Percentiles rank a stretch among this genome's conserved stretches.
These are phyloP conservation scores for Psilocybe mexicana DNA, from an alignment of 1,284 basidiomycete genomes.

Conservation along the genomic window DNA sequence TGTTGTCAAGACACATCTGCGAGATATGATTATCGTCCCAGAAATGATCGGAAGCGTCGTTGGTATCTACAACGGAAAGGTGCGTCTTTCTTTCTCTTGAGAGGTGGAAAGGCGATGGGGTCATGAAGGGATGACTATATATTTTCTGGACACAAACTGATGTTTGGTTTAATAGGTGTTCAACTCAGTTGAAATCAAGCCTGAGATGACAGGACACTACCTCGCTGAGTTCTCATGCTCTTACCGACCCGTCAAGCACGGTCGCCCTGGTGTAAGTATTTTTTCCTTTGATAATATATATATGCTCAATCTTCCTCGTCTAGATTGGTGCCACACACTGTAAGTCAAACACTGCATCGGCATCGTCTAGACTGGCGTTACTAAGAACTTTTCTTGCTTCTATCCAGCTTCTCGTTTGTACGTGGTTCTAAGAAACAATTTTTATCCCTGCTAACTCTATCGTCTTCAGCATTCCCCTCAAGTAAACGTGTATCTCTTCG, in stretches of 20 bases:
- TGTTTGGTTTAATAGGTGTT: slow-evolving; percentile 62
- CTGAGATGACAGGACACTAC: slow-evolving; percentile 99
- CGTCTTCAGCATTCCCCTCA: slow-evolving; percentile 67
- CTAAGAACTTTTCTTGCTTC: slow-evolving; percentile 6
- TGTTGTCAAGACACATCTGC: slow-evolving; percentile 98
- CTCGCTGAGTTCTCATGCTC: slow-evolving; percentile 94
- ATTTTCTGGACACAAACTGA: neutral
- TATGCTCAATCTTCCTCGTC: slow-evolving; percentile 2
- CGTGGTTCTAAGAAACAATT: slow-evolving; percentile 28
- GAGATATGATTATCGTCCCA: slow-evolving; percentile 99
- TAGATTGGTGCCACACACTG: slow-evolving; percentile 91
- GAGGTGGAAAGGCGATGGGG: neutral
- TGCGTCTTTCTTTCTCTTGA: slow-evolving; percentile 33
- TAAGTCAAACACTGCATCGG: slow-evolving; percentile 31
- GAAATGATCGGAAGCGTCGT: slow-evolving; percentile 99
- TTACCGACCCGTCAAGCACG: slow-evolving; percentile 99
- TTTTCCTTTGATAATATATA: neutral
- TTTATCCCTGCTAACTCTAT: slow-evolving; percentile 14
- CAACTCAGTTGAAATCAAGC: slow-evolving; percentile 98
- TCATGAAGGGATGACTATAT: neutral
- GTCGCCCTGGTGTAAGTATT: slow-evolving; percentile 86
- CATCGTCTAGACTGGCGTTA: slow-evolving; percentile 1
- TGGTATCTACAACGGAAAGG: slow-evolving; percentile 98
- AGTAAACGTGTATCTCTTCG: slow-evolving; percentile 46
- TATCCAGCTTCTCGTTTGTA: slow-evolving; percentile 69